A percentile compares a stretch with the other conserved stretches of the same genome.
These are phyloP conservation scores for Acanthamoeba castellanii DNA, from an alignment of 208 protist species.

Conservation along the genomic window DNA sequence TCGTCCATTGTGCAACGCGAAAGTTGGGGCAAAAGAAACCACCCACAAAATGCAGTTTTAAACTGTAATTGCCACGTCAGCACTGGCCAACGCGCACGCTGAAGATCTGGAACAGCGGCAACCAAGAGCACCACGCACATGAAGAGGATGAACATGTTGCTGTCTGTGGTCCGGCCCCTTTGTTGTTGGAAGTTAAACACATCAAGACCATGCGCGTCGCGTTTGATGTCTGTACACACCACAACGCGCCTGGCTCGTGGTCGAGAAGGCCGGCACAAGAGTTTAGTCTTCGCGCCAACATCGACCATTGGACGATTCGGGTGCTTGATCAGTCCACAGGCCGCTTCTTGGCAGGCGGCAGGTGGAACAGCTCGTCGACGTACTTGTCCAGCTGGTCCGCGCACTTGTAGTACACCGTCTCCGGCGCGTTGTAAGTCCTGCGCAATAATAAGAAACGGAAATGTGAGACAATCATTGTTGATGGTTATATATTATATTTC, in stretches of 20 bases:
- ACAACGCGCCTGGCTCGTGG: too few relatives aligned
- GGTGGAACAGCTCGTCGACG: constrained; percentile 46
- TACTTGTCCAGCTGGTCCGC: constrained; percentile 70
- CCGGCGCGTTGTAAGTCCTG: constrained; percentile 79
- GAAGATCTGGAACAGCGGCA: too few relatives aligned
- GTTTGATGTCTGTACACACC: too few relatives aligned
- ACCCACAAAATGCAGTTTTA: neutral
- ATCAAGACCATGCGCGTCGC: too few relatives aligned
- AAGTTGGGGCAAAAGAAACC: constrained; percentile 6
- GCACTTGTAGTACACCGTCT: constrained; percentile 83
- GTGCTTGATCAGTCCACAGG: neutral
- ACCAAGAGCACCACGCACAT: too few relatives aligned
- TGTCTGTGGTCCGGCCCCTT: too few relatives aligned
- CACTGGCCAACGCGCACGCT: too few relatives aligned
- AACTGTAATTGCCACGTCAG: too few relatives aligned
- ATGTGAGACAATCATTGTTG: neutral
- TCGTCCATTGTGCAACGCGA: neutral
- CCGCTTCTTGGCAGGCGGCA: neutral
- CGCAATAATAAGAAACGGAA: neutral
- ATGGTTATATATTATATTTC: neutral
- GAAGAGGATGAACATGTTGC: too few relatives aligned
- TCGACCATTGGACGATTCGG: neutral
- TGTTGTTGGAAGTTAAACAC: too few relatives aligned
- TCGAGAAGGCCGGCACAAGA: too few relatives aligned
- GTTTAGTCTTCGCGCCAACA: too few relatives aligned